A percentile compares a stretch with the other conserved stretches of the same genome.
Evolutionary conservation across 2,329 filamentous ascomycete genomes (phyloP).

Genomic region (Lecanoromycetidae sp.): DNA sequence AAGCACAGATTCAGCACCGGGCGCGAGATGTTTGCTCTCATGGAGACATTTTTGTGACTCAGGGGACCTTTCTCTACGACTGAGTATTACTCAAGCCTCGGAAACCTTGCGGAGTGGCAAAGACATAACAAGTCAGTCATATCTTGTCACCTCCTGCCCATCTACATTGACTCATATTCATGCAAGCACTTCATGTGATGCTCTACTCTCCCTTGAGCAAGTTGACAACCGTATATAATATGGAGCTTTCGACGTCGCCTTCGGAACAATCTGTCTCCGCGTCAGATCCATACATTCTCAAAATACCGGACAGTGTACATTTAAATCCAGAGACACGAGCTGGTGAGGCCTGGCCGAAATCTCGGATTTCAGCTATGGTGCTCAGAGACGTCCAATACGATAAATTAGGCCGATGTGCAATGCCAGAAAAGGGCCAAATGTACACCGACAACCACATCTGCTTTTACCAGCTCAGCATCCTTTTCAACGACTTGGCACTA

Average conservation of each 20-base stretch:
- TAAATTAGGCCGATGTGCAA: neutral
- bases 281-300: slow-evolving; percentile 12
- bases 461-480: slow-evolving; percentile 8
- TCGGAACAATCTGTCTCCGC: neutral
- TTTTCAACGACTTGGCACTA: slow-evolving; percentile 1
- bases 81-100: slow-evolving; percentile 23
- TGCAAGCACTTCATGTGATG: slow-evolving; percentile 2
- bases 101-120: slow-evolving; percentile 17
- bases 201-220: slow-evolving; percentile 14
- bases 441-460: neutral
- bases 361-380: neutral
- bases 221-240: slow-evolving; percentile 8
- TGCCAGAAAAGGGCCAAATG: neutral
- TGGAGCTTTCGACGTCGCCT: neutral
- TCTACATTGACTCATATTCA: neutral
- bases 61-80: slow-evolving; percentile 40
- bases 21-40: slow-evolving; percentile 31
- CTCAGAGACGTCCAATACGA: neutral
- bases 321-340: neutral
- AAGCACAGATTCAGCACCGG: slow-evolving; percentile 20
- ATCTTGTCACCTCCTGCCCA: neutral
- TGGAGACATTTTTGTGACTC: slow-evolving; percentile 44
- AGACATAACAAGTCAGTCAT: slow-evolving; percentile 24
- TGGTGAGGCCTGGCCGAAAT: neutral
- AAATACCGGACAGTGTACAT: neutral